Conservation (phyloP, 345 rosid species). For the Dovyalis caffra region DNA sequence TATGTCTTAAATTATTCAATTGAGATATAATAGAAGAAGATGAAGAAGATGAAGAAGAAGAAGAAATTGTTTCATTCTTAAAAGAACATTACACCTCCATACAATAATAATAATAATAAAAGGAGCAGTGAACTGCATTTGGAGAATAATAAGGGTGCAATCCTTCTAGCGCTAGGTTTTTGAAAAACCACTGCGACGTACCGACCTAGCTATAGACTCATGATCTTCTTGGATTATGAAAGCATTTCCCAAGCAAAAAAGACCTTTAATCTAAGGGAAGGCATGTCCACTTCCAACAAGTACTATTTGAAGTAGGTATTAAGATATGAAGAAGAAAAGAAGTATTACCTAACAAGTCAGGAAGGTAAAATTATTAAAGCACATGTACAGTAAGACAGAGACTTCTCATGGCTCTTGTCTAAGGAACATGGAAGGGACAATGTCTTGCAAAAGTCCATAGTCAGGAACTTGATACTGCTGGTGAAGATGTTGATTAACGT, state of each 20-base stretch:
- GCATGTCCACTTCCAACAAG: neutral
- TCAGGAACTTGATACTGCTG: constrained; percentile 52
- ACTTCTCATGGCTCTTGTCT: constrained; percentile 57
- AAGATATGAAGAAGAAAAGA: constrained; percentile 9
- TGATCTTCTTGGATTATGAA: constrained; percentile 14
- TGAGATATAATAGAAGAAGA: neutral
- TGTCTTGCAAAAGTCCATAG: constrained; percentile 75
- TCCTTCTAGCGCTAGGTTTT: constrained; percentile 7
- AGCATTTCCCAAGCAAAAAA: neutral
- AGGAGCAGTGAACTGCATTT: constrained; percentile 6
- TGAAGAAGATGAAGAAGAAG: neutral
- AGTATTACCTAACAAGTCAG: constrained; percentile 10
- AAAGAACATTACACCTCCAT: neutral
- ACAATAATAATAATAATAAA: neutral
- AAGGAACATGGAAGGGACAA: constrained; percentile 64
- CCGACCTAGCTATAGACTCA: neutral
- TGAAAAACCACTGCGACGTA: neutral
- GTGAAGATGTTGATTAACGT: constrained; percentile 21
- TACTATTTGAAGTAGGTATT: neutral
- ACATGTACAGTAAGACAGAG: constrained; percentile 6
- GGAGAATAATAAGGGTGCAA: constrained; percentile 5
- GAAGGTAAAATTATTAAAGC: neutral
- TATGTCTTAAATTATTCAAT: neutral
- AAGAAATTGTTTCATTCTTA: neutral
- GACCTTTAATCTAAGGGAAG: neutral